phyloP scores from a whole-genome alignment of 2,329 filamentous ascomycete genomes.

The Xylariales sp. region DNA sequence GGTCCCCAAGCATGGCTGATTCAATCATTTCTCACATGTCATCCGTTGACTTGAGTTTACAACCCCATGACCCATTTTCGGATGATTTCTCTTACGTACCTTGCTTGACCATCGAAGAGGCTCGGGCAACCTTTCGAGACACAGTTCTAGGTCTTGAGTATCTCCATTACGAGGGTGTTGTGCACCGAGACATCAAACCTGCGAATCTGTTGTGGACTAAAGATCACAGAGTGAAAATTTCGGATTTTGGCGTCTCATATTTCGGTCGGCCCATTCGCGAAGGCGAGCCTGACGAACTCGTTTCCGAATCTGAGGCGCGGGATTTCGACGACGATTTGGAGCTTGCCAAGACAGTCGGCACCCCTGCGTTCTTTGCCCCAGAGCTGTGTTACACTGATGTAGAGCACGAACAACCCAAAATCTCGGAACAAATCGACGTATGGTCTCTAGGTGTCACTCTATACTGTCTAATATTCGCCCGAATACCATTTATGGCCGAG shows the following conservation, averaged over 20 bases:
- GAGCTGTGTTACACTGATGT: conserved; percentile 92
- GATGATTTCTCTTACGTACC: conserved; percentile 95
- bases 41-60: conserved; percentile 68
- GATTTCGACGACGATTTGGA: conserved; percentile 94
- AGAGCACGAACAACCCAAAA: conserved; percentile 75
- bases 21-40: conserved; percentile 79
- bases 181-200: conserved; percentile 86
- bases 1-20: conserved; percentile 83
- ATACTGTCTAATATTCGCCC: conserved; percentile 93
- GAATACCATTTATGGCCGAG: conserved; percentile 91
- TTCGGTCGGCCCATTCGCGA: conserved; percentile 89
- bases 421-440: conserved; percentile 94
- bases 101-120: conserved; percentile 86
- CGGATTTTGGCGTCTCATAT: conserved; percentile 98
- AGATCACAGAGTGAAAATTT: conserved; percentile 93
- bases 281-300: conserved; percentile 79
- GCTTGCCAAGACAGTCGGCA: conserved; percentile 97
- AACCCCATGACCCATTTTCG: conserved; percentile 74
- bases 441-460: conserved; percentile 97
- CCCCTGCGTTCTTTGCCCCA: conserved; percentile 96
- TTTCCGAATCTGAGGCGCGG: conserved; percentile 82
- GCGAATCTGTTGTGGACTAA: conserved; percentile 91
- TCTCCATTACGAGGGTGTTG: conserved; percentile 86
- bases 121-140: conserved; percentile 87
- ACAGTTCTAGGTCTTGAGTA: conserved; percentile 95